These are phyloP conservation scores for Fragaria vesca DNA, from an alignment of 306 rosid genomes.

Conservation along the genomic window DNA sequence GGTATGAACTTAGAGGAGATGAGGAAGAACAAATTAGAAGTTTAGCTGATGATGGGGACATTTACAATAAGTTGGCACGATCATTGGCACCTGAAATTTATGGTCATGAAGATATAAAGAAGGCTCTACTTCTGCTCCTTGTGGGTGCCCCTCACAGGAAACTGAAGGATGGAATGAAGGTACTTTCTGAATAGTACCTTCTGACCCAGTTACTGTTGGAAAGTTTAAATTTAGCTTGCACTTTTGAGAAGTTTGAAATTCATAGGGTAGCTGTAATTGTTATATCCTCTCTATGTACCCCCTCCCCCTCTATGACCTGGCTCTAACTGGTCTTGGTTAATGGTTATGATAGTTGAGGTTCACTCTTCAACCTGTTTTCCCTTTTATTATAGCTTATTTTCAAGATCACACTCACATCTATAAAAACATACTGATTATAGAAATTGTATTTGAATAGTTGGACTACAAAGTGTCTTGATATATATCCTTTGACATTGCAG, in stretches of 20 bases:
- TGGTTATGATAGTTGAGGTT: background rate
- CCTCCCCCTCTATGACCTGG: background rate
- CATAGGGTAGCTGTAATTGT: too few species aligned
- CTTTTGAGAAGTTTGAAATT: background rate
- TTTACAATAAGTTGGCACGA: slow-evolving; percentile 76
- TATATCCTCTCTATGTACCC: too few species aligned
- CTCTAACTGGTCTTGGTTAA: background rate
- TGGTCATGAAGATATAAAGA: slow-evolving; percentile 94
- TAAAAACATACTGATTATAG: slow-evolving; percentile 4
- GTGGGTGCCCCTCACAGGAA: slow-evolving; percentile 93
- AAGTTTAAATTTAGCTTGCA: slow-evolving; percentile 9
- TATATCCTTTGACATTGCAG: slow-evolving; percentile 38
- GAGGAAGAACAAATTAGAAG: slow-evolving; percentile 75
- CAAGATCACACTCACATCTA: background rate
- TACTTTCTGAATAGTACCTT: slow-evolving; percentile 20
- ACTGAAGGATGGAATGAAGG: slow-evolving; percentile 98
- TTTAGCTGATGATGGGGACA: slow-evolving; percentile 88
- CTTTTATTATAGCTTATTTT: background rate
- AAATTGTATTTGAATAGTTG: background rate
- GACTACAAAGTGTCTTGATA: background rate
- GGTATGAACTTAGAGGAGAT: slow-evolving; percentile 84
- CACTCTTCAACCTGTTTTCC: background rate
- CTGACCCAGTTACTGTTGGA: background rate
- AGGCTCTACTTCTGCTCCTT: slow-evolving; percentile 88
- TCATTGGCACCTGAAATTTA: slow-evolving; percentile 98